Percentiles rank a stretch among this genome's conserved stretches.
Conservation (phyloP, 2,329 filamentous ascomycete genomes). For the Fusarium haematococcum region DNA sequence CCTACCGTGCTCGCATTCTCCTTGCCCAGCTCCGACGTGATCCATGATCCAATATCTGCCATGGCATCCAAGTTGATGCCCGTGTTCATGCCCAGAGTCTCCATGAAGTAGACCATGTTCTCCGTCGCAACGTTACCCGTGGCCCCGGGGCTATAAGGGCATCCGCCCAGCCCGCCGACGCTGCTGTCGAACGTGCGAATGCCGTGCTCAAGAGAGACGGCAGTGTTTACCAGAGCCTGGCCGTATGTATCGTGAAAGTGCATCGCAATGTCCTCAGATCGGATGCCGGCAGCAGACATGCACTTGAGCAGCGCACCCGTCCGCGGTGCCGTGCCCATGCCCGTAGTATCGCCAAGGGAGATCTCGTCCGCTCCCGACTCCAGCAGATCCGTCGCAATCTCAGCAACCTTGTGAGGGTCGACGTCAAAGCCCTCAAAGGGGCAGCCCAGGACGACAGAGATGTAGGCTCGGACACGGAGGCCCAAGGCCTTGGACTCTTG, state of each 20-base stretch:
- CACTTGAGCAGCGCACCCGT: slow-evolving; percentile 74
- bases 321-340: slow-evolving; percentile 84
- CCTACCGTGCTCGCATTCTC: slow-evolving; percentile 75
- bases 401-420: slow-evolving; percentile 71
- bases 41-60: slow-evolving; percentile 78
- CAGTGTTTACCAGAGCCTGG: slow-evolving; percentile 84
- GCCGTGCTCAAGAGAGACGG: slow-evolving; percentile 81
- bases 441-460: slow-evolving; percentile 84
- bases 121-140: slow-evolving; percentile 90
- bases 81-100: slow-evolving; percentile 79
- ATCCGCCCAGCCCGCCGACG: slow-evolving; percentile 84
- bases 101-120: slow-evolving; percentile 82
- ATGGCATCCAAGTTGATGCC: slow-evolving; percentile 77
- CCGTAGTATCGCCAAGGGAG: slow-evolving; percentile 89
- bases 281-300: slow-evolving; percentile 74
- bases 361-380: slow-evolving; percentile 94
- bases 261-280: slow-evolving; percentile 78
- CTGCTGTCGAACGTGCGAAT: slow-evolving; percentile 83
- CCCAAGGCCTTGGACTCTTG: slow-evolving; percentile 72
- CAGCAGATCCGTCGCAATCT: slow-evolving; percentile 76
- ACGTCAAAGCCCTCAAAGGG: slow-evolving; percentile 78
- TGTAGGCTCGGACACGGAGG: slow-evolving; percentile 80
- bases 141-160: slow-evolving; percentile 86
- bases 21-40: slow-evolving; percentile 72
- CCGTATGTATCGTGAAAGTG: slow-evolving; percentile 94